phyloP scores from a whole-genome alignment of 768 basidiomycete species.

The Lenzites betulinus region DNA sequence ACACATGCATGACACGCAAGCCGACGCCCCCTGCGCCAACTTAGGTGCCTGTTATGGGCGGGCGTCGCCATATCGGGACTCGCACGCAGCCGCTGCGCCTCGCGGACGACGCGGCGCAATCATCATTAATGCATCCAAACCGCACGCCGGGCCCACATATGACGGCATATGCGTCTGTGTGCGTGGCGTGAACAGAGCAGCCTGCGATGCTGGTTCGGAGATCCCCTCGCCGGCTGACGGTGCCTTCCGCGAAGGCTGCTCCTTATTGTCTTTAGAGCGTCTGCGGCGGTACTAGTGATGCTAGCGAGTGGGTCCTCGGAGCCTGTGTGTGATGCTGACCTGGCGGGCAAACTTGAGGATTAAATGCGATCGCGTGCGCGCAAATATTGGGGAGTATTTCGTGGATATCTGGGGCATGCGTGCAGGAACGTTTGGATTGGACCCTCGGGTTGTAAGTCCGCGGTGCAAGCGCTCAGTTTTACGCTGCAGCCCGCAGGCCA shows the following conservation, averaged over 20 bases:
- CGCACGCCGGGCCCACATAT: not conserved
- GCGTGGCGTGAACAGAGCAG: slow-evolving; percentile 3
- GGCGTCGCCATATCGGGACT: not conserved
- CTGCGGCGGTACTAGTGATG: no score
- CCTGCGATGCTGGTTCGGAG: not conserved
- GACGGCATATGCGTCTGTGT: not conserved
- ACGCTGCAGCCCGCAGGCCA: no score
- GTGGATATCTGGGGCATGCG: no score
- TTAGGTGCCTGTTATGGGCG: slow-evolving; percentile 6
- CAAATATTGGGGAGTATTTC: no score
- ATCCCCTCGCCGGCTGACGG: not conserved
- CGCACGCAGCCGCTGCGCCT: not conserved
- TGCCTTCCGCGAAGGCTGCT: slow-evolving; percentile 12
- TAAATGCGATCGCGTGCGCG: no score
- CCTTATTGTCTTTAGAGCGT: slow-evolving; percentile 12
- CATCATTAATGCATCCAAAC: no score
- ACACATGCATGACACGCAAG: not conserved
- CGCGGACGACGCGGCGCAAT: no score
- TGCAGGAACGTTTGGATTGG: no score
- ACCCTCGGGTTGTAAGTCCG: no score
- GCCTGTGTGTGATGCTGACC: not conserved
- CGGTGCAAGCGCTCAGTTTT: no score
- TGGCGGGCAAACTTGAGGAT: no score
- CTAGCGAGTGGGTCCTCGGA: not conserved
- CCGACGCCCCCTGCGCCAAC: not conserved